phyloP scores from a whole-genome alignment of 352 stramenopile genomes.

The Pythium periplocum region DNA sequence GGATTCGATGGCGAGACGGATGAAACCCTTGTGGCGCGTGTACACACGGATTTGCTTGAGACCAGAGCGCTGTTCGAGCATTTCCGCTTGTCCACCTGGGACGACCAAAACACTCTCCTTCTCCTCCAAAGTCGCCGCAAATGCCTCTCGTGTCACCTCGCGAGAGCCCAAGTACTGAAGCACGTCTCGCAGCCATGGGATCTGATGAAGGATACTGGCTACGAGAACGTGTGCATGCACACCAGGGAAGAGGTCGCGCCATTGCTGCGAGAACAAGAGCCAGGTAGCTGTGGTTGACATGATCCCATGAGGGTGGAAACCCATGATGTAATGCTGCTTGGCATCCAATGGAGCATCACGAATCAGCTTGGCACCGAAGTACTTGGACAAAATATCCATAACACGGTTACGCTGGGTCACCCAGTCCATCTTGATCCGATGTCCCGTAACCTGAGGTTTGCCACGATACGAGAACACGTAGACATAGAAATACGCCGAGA shows the following conservation, averaged over 20 bases:
- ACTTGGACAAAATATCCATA: conserved; percentile 51
- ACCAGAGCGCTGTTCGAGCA: conserved; percentile 63
- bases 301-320: conserved; percentile 80
- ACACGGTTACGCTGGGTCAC: conserved; percentile 33
- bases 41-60: conserved; percentile 64
- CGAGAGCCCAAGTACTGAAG: conserved; percentile 71
- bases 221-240: conserved; percentile 65
- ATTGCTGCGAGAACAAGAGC: conserved; percentile 72
- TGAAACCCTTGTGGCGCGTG: conserved; percentile 75
- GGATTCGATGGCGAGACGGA: conserved; percentile 74
- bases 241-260: conserved; percentile 57
- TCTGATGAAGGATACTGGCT: conserved; percentile 76
- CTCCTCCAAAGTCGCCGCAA: conserved; percentile 37
- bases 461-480: conserved; percentile 68
- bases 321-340: conserved; percentile 59
- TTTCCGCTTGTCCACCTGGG: conserved; percentile 75
- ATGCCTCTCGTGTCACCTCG: conserved; percentile 67
- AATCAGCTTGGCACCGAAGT: conserved; percentile 67
- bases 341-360: conserved; percentile 48
- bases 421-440: conserved; percentile 41
- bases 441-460: conserved; percentile 55
- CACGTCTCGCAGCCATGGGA: conserved; percentile 66
- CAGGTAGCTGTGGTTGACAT: conserved; percentile 71
- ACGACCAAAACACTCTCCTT: conserved; percentile 72
- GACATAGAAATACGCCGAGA: conserved; percentile 52